These are phyloP conservation scores for Zymoseptoria passerinii DNA, from an alignment of 2,329 filamentous ascomycete genomes.

Conservation along the genomic window DNA sequence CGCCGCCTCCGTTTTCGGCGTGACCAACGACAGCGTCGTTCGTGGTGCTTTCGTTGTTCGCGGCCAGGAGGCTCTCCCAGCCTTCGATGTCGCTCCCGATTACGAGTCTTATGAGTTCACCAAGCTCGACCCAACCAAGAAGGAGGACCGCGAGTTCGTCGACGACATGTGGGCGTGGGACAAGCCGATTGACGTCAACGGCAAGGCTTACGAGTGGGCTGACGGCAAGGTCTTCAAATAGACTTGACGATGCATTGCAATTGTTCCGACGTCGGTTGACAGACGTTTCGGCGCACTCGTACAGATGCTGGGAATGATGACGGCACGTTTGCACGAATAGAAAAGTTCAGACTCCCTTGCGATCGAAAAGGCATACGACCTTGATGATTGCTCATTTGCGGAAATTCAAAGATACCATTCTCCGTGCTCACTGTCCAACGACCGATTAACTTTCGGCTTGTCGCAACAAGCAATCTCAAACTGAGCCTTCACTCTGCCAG, in stretches of 20 bases:
- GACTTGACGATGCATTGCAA: slow-evolving; percentile 28
- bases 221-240: slow-evolving; percentile 99
- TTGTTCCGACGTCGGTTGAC: background rate
- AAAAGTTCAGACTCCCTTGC: background rate
- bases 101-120: slow-evolving; percentile 93
- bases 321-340: background rate
- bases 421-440: background rate
- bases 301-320: background rate
- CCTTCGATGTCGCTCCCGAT: slow-evolving; percentile 95
- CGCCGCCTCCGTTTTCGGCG: slow-evolving; percentile 77
- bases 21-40: slow-evolving; percentile 81
- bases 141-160: slow-evolving; percentile 77
- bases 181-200: slow-evolving; percentile 66
- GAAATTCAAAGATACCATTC: background rate
- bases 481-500: background rate
- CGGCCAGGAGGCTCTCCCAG: slow-evolving; percentile 74
- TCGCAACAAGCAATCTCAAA: background rate
- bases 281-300: background rate
- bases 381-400: background rate
- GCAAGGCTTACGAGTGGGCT: slow-evolving; percentile 82
- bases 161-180: slow-evolving; percentile 90
- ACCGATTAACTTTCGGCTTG: background rate
- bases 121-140: slow-evolving; percentile 86
- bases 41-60: slow-evolving; percentile 91
- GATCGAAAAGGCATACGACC: background rate